These are phyloP conservation scores for Pterocarpus macrocarpus DNA, from an alignment of 306 rosid species.

Conservation along the genomic window DNA sequence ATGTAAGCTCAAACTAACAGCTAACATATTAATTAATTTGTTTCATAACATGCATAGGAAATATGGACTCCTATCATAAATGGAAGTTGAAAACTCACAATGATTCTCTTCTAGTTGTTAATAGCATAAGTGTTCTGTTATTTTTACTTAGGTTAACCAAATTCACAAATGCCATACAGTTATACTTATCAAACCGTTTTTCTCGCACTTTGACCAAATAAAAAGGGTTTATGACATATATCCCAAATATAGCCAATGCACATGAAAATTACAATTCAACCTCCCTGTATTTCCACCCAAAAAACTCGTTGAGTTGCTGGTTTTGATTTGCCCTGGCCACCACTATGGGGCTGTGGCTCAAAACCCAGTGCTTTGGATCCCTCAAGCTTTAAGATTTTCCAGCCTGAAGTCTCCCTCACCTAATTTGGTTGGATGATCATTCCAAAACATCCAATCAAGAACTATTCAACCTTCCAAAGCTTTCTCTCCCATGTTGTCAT, in stretches of 20 bases:
- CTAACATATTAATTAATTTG: too few species aligned
- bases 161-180: conserved; percentile 40
- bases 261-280: conserved; percentile 44
- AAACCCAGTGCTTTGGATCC: conserved; percentile 46
- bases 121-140: neutral
- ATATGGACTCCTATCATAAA: neutral
- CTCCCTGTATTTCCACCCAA: conserved; percentile 43
- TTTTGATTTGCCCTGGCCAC: conserved; percentile 63
- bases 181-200: conserved; percentile 53
- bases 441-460: conserved; percentile 36
- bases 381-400: conserved; percentile 29
- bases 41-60: neutral
- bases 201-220: conserved; percentile 61
- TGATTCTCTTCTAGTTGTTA: conserved; percentile 6
- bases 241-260: conserved; percentile 49
- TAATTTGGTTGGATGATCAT: conserved; percentile 33
- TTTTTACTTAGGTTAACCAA: neutral
- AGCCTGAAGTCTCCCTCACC: conserved; percentile 44
- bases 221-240: conserved; percentile 38
- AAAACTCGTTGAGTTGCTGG: conserved; percentile 45
- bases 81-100: neutral
- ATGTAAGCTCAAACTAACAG: too few species aligned
- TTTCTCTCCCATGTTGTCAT: neutral
- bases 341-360: conserved; percentile 48
- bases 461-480: neutral